Evolutionary conservation across 495 filamentous ascomycete genomes (phyloP).

Genomic region (Penicillium nucicola): DNA sequence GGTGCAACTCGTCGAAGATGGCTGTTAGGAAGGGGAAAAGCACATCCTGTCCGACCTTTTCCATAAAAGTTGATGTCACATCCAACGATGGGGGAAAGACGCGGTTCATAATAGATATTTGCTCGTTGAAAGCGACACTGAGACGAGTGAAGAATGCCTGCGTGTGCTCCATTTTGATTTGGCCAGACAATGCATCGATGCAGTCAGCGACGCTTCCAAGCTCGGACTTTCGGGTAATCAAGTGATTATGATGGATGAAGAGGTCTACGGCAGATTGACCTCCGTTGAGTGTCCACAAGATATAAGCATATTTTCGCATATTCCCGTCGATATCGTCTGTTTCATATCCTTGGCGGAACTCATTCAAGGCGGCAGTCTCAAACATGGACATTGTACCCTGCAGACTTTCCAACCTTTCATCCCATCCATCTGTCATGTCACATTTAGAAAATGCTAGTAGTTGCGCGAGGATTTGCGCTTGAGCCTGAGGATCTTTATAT

Average conservation of each 20-base stretch:
- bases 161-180: conserved; percentile 72
- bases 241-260: conserved; percentile 82
- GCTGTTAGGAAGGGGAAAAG: conserved; percentile 82
- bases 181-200: conserved; percentile 57
- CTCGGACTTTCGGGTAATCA: conserved; percentile 69
- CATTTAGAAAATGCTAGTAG: conserved; percentile 72
- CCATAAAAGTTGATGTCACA: conserved; percentile 73
- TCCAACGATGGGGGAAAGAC: conserved; percentile 77
- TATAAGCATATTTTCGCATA: conserved; percentile 85
- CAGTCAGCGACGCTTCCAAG: conserved; percentile 81
- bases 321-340: conserved; percentile 83
- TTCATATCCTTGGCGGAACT: conserved; percentile 90
- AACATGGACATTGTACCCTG: conserved; percentile 76
- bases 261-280: conserved; percentile 73
- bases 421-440: conserved; percentile 74
- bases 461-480: conserved; percentile 84
- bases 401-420: conserved; percentile 64
- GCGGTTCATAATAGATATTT: conserved; percentile 75
- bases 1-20: conserved; percentile 87
- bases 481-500: conserved; percentile 82
- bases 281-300: conserved; percentile 79
- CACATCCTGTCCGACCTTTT: conserved; percentile 80
- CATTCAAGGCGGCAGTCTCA: conserved; percentile 82
- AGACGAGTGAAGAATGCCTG: conserved; percentile 76
- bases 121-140: conserved; percentile 72